Base-by-base conservation (phyloP, 2,329 filamentous ascomycete species). In the Colletotrichum sidae region DNA sequence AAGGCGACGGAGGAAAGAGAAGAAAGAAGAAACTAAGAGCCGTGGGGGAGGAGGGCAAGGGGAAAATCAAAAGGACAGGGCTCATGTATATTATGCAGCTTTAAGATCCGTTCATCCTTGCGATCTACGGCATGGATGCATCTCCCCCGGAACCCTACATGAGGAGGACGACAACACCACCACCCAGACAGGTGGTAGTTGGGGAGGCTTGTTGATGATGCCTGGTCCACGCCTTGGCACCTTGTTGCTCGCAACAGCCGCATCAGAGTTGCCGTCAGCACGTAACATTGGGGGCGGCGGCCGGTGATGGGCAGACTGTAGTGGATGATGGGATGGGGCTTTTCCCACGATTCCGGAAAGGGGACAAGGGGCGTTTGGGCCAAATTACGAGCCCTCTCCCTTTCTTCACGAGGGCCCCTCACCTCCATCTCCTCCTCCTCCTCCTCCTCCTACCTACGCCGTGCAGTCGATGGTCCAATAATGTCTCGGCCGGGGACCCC, bases 1-100 rank as follows among this genome's bases (percentile, higher is more conserved):
- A 65, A 67, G 44, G 54, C 34, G 54, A 65, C 34, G 44, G 45
- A 25, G 37, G 50, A 12, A 59, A 13, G 51, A 60, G 35, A 54
- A 50, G 42, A 65, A 54, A 54, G 62, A 67, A 65, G 44, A 39
- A 50, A 58, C 44, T 33, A 59, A 65, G 54, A 60, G 45, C 50
- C 60, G 64, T 49, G 54, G 44, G 50, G 51, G 44, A 55, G 37
- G 25, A 25, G 25, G 25, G 49, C 17, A 60, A 65, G 50, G 60
- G 39, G 38, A 67, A 50, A 52, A 25, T 25, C 25, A 25, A 25
- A 5, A 25, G 25, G 25, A 25, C 25, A 25, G 25, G 25, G 25
- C 64, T 51, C 52, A 65, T 69, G 56, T 57, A 68, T 69, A 69
- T 68, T 58, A 68, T 63, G 62, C 49, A 58, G 55, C 59, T 52